phyloP scores from a whole-genome alignment of 257 asterid genomes.

The Solanum stenotomum region DNA sequence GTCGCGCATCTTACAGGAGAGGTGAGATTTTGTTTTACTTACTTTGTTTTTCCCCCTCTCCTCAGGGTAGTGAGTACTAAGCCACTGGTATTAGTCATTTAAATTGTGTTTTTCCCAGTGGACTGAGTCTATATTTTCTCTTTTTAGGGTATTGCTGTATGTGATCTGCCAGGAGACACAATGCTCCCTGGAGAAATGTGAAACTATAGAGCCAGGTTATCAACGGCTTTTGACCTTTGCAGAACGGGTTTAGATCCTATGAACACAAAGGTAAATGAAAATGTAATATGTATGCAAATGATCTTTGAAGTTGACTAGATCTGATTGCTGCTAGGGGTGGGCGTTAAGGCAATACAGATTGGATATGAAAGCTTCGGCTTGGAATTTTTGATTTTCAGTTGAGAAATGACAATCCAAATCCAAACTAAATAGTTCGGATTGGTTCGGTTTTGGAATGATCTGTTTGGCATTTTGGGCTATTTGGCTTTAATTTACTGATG shows the following conservation, averaged over 20 bases:
- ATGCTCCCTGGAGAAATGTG: conserved; percentile 99
- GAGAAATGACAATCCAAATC: background rate
- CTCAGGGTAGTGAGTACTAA: background rate
- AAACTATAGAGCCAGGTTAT: background rate
- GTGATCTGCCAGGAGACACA: conserved; percentile 92
- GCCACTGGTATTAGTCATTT: background rate
- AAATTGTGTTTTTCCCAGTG: background rate
- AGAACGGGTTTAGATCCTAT: background rate
- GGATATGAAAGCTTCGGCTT: background rate
- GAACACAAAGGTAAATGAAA: background rate
- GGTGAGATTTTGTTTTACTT: conserved; percentile 21
- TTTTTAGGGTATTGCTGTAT: conserved; percentile 69
- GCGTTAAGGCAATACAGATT: background rate
- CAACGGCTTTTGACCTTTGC: background rate
- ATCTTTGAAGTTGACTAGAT: background rate
- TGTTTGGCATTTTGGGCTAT: background rate
- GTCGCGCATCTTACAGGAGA: conserved; percentile 98
- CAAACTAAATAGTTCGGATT: background rate
- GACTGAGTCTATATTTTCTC: background rate
- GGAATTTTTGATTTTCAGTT: background rate
- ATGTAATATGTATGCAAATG: background rate
- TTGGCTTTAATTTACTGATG: background rate
- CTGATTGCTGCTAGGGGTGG: background rate
- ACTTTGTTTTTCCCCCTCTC: background rate
- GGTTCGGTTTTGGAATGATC: background rate